Conservation (phyloP, 257 asterid species). For the Cordia subcordata region DNA sequence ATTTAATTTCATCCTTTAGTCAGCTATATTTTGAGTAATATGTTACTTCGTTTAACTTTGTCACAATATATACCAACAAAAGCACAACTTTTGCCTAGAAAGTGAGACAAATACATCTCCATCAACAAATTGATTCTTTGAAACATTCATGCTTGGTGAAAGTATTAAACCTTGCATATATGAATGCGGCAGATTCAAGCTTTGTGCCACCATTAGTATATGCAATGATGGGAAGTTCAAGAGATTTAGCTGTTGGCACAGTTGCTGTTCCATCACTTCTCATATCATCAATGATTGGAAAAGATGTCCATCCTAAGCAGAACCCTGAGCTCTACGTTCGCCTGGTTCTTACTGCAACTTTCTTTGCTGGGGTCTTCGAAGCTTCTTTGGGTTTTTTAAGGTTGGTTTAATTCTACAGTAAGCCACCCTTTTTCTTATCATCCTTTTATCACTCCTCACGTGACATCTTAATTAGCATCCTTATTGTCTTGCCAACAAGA, state of each 20-base stretch:
- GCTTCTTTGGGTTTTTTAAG: constrained; percentile 67
- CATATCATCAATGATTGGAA: constrained; percentile 57
- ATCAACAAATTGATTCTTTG: too few relatives aligned
- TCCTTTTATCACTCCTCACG: too few relatives aligned
- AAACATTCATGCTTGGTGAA: too few relatives aligned
- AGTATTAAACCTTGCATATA: neutral
- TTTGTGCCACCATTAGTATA: constrained; percentile 75
- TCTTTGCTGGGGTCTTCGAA: constrained; percentile 72
- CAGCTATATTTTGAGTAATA: too few relatives aligned
- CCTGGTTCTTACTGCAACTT: constrained; percentile 59
- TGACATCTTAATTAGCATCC: too few relatives aligned
- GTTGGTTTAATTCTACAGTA: constrained; percentile 19
- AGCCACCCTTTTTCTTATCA: too few relatives aligned
- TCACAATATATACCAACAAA: too few relatives aligned
- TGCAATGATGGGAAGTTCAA: constrained; percentile 74
- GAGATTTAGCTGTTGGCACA: constrained; percentile 62
- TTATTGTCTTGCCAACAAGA: too few relatives aligned
- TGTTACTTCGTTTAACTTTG: too few relatives aligned
- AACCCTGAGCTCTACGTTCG: constrained; percentile 59
- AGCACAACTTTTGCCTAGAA: too few relatives aligned
- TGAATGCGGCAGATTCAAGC: constrained; percentile 71
- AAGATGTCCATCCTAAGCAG: constrained; percentile 50
- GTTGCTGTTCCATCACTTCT: constrained; percentile 75
- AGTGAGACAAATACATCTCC: too few relatives aligned
- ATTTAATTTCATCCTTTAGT: too few relatives aligned